Evolutionary conservation across 2,329 filamentous ascomycete species (phyloP).

Genomic region (Pestalotiopsis sp.): DNA sequence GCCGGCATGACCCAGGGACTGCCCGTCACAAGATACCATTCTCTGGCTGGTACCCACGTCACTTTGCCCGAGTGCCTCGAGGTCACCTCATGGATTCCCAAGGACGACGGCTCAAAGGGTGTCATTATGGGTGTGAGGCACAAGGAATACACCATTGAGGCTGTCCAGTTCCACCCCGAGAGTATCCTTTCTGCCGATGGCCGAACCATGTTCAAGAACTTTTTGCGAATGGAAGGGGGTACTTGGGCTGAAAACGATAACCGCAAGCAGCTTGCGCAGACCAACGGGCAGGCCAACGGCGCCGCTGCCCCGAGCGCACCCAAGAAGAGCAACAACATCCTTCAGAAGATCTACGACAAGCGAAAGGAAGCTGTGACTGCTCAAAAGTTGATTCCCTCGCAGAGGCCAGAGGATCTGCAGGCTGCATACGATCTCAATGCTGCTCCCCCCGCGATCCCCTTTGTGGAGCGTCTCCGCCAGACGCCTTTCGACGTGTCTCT

Average conservation of each 20-base stretch:
- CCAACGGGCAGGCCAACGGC: conserved; percentile 30
- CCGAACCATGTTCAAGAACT: conserved; percentile 89
- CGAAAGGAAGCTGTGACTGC: conserved; percentile 74
- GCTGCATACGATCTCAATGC: conserved; percentile 84
- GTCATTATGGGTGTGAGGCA: conserved; percentile 98
- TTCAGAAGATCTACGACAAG: conserved; percentile 88
- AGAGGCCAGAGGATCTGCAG: conserved; percentile 80
- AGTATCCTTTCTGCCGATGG: conserved; percentile 93
- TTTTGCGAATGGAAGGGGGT: conserved; percentile 83
- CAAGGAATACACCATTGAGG: conserved; percentile 88
- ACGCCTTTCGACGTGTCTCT: conserved; percentile 88
- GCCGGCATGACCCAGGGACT: conserved; percentile 77
- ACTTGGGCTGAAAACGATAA: conserved; percentile 84
- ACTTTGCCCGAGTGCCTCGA: conserved; percentile 86
- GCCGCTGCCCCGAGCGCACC: conserved; percentile 31
- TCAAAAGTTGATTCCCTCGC: conserved; percentile 85
- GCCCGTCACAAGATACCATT: conserved; percentile 94
- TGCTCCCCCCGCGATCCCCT: conserved; percentile 81
- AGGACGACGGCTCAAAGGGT: conserved; percentile 75
- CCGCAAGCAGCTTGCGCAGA: conserved; percentile 47
- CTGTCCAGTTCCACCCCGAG: conserved; percentile 97
- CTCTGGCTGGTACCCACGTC: conserved; percentile 86
- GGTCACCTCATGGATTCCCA: conserved; percentile 85
- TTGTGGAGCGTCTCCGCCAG: conserved; percentile 77
- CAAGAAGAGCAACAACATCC: conserved; percentile 77